Evolutionary conservation across 208 protist genomes (phyloP), one percentile per base, ranked within the genome.

Genomic region (Cochliopodium minus): DNA sequence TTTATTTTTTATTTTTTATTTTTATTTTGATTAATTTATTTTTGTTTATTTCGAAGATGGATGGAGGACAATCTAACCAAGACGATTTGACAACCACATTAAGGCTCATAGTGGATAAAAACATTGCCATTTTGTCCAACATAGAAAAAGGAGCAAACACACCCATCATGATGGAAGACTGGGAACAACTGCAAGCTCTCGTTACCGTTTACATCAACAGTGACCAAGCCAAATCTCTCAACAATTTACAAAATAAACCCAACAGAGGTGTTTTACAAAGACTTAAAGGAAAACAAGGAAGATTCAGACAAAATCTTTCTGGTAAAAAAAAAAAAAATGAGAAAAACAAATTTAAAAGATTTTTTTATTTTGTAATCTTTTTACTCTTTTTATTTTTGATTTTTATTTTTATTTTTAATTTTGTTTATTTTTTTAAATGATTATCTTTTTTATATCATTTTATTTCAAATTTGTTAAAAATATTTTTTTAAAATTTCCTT

Each of bases 231-330:
- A 2, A 23, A 29, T 25, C 17, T 42, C 33, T 55, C 50, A n/a
- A 17, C 7, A 40, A 6, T 26, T 32, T 7, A 17, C n/a, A 32
- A 42, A 30, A 35, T n/a, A 17, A 15, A 15, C 48, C 39, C 4
- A 23, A 59, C 7, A 4, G 32, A 29, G 26, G 43, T 20, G 9
- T 62, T 0, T 62, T 33, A 22, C 91, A 97, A 72, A 74, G 96
- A 25, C 72, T 99, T 32, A 99, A 99, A 65, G 96, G 96, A 39
- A 99, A 99, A 71, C 73, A 91, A 35, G 96, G 95, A 26, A 81
- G 96, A 33, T 99, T 99, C 64, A 79, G 94, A 48, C 86, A 89
- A 11, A 99, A 99, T 70, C 75, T 99, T 7, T 95, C 78, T 39
- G 72, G 72, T 49, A n/a, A n/a, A n/a, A n/a, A n/a, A n/a, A n/a